Percentiles rank a stretch among this genome's conserved stretches.
These are phyloP conservation scores for Myxozyma udenii DNA, from an alignment of 805 yeast genomes.

Conservation along the genomic window DNA sequence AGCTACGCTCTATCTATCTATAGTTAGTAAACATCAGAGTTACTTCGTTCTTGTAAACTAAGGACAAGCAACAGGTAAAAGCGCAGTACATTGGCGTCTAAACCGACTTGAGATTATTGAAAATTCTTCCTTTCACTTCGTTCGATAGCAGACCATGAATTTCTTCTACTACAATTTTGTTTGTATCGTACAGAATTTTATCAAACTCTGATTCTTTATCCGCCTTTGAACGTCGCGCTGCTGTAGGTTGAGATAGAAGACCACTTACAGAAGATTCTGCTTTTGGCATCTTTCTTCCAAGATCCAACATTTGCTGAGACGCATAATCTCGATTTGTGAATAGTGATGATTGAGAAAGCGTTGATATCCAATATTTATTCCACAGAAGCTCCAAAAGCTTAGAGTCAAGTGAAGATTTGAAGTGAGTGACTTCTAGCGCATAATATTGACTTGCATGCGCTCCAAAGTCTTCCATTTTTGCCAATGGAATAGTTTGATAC, in stretches of 20 bases:
- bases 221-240: conserved; percentile 3
- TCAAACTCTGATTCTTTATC: conserved; percentile 21
- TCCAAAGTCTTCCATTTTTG: conserved; percentile 64
- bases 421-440: conserved; percentile 59
- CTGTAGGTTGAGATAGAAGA: conserved; percentile 2
- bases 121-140: conserved; percentile 31
- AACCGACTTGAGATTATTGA: conserved; percentile 21
- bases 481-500: conserved; percentile 43
- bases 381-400: conserved; percentile 46
- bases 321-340: conserved; percentile 33
- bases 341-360: conserved; percentile 38
- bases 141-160: conserved; percentile 34
- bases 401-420: conserved; percentile 52
- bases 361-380: conserved; percentile 49
- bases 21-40: too few relatives aligned
- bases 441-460: conserved; percentile 69
- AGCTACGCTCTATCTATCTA: too few relatives aligned
- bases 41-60: neutral
- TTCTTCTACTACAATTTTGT: conserved; percentile 32
- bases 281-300: conserved; percentile 31
- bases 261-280: conserved; percentile 14
- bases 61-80: too few relatives aligned
- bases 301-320: conserved; percentile 35
- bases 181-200: conserved; percentile 22
- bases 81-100: too few relatives aligned